Evolutionary conservation across 441 rosid genomes (phyloP), one percentile per base, ranked within the genome.

Genomic region (Flueggea neowawraea): DNA sequence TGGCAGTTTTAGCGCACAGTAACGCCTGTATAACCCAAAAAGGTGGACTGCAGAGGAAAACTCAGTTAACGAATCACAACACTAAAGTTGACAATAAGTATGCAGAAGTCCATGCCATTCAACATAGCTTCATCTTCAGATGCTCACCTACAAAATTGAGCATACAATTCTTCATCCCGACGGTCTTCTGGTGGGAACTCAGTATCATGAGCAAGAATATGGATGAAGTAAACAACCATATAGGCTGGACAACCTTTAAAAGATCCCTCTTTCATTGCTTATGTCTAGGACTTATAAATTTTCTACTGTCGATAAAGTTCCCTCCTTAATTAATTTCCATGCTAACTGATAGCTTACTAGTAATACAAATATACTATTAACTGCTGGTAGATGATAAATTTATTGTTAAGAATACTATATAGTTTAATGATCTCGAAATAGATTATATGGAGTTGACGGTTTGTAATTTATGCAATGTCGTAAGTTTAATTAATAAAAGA

Each of bases 131-230:
- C 45, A 54, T 54, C 53, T 52, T 60, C 45, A 48, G 31, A 62
- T 45, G 36, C 54, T 62, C 61, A 73, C 77, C 72, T 80, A 80
- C 91, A 86, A 78, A 88, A 88, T 58, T 57, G 71, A 77, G 93
- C 83, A 78, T 74, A 85, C 31, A 57, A 69, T 72, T 83, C 76
- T 69, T 90, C 98, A 56, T 88, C 98, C 75, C 61, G 72, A 77
- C 86, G 88, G 57, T 76, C 85, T 64, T 88, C 84, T 48, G 81
- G 73, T 63, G 96, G 98, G 76, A 88, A 95, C 56, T 62, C 78
- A 44, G 70, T 60, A 59, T 85, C 91, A 66, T 88, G 97, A 45
- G 90, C 96, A 71, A 95, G 96, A 77, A 90, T 76, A 75, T 95
- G 89, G 70, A 95, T 75, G 77, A 95, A 84, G 83, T 75, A 89